Conservation (phyloP, 352 stramenopile species). For the Pythium utonaiense region DNA sequence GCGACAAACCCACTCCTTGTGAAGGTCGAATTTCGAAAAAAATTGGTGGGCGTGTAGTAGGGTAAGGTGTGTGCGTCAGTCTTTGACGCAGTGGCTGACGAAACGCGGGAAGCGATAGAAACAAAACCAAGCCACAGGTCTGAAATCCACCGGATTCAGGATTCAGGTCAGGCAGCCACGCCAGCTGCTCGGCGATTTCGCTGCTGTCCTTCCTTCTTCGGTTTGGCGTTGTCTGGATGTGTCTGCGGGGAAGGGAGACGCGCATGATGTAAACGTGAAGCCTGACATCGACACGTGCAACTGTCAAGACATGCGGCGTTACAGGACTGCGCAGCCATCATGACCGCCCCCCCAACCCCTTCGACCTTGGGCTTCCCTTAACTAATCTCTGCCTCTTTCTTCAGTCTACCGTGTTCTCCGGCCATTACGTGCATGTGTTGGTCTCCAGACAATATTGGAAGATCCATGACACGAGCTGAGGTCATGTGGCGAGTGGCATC, state of each 20-base stretch:
- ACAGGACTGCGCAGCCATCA: background rate
- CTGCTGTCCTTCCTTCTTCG: background rate
- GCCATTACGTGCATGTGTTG: no score
- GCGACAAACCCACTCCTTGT: background rate
- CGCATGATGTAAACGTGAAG: background rate
- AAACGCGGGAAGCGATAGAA: background rate
- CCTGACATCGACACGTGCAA: background rate
- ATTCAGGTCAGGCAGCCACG: background rate
- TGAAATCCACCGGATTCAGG: no score
- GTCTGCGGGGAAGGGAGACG: background rate
- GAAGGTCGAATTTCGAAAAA: background rate
- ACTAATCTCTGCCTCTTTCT: background rate
- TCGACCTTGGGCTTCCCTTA: background rate
- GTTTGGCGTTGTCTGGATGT: no score
- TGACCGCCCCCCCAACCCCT: background rate
- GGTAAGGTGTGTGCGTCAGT: background rate
- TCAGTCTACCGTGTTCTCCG: no score
- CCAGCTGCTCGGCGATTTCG: no score
- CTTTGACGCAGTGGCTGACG: background rate
- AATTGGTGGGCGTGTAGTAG: background rate
- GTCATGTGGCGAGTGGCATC: no score
- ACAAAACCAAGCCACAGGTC: background rate
- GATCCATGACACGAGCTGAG: no score
- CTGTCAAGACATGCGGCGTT: background rate
- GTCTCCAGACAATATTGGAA: no score